Percentiles rank a stretch among this genome's conserved stretches.
Conservation (phyloP, 371 early-diverging fungal genomes). For the Batkoa obscura region DNA sequence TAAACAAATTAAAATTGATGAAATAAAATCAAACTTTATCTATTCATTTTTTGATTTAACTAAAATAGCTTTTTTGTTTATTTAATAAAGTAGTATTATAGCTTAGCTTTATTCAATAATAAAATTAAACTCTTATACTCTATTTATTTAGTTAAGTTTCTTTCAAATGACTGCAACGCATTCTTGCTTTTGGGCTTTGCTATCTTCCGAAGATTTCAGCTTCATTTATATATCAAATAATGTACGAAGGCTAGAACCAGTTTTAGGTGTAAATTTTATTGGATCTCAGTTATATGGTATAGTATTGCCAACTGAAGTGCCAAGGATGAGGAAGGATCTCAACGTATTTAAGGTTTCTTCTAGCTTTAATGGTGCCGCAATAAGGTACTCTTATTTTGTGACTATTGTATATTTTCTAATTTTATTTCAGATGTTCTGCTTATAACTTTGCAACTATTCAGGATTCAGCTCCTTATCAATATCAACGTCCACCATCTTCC, state of each 20-base stretch:
- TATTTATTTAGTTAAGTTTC: background rate
- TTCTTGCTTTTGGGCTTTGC: constrained; percentile 1
- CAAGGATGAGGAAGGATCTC: background rate
- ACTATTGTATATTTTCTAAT: background rate
- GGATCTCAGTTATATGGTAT: background rate
- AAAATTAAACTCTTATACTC: background rate
- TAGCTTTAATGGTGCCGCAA: background rate
- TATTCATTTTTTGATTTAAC: too few species aligned
- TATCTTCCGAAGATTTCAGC: background rate
- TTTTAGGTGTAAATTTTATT: background rate
- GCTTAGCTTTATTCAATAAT: too few species aligned
- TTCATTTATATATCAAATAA: constrained; percentile 5
- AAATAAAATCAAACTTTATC: too few species aligned
- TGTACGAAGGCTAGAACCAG: background rate
- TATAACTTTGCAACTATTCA: background rate
- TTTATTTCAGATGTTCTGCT: background rate
- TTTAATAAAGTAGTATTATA: too few species aligned
- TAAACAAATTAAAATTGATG: too few species aligned
- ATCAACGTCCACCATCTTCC: too few species aligned
- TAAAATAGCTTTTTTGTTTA: too few species aligned
- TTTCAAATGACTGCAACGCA: background rate
- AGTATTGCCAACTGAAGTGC: background rate
- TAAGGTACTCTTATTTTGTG: background rate
- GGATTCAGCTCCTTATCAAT: background rate
- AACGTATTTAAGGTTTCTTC: background rate